These are phyloP conservation scores for Trichosporon faecale DNA, from an alignment of 1,284 basidiomycete genomes.

Conservation along the genomic window DNA sequence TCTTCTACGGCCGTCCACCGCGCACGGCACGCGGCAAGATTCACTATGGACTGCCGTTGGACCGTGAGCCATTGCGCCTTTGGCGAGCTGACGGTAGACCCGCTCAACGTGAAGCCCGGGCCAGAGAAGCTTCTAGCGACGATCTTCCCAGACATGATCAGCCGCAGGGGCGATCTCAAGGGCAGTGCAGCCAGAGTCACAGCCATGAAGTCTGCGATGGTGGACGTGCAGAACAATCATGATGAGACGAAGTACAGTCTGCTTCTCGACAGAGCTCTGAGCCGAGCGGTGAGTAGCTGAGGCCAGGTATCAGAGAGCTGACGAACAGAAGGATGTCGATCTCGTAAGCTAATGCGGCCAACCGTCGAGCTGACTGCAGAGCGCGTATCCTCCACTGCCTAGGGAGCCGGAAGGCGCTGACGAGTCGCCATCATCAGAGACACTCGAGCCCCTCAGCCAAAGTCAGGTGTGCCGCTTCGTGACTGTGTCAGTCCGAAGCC, in stretches of 20 bases:
- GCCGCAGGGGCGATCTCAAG: not conserved
- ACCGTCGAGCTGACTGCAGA: not conserved
- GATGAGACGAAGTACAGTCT: conserved; percentile 22
- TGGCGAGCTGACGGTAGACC: conserved; percentile 31
- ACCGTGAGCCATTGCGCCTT: conserved; percentile 32
- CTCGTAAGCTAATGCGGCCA: not conserved
- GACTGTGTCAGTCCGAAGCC: conserved; percentile 60
- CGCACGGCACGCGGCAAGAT: conserved; percentile 19
- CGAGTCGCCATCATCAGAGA: not conserved
- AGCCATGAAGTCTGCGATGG: conserved; percentile 28
- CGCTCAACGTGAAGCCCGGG: conserved; percentile 30
- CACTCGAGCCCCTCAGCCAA: conserved; percentile 16
- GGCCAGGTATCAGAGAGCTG: not conserved
- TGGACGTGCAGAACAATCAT: conserved; percentile 34
- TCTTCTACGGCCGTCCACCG: conserved; percentile 48
- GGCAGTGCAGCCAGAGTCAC: conserved; percentile 8
- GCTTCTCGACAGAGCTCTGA: conserved; percentile 21
- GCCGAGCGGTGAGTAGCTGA: conserved; percentile 16
- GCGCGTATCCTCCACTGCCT: not conserved
- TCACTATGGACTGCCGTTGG: conserved; percentile 40
- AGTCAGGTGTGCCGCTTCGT: conserved; percentile 70
- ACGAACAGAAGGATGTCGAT: conserved; percentile 18
- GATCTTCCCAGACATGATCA: conserved; percentile 16
- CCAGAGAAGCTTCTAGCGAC: not conserved
- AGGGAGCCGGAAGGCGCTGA: not conserved